These are phyloP conservation scores for Penicillium paxilli DNA, from an alignment of 495 filamentous ascomycete genomes.

Conservation along the genomic window DNA sequence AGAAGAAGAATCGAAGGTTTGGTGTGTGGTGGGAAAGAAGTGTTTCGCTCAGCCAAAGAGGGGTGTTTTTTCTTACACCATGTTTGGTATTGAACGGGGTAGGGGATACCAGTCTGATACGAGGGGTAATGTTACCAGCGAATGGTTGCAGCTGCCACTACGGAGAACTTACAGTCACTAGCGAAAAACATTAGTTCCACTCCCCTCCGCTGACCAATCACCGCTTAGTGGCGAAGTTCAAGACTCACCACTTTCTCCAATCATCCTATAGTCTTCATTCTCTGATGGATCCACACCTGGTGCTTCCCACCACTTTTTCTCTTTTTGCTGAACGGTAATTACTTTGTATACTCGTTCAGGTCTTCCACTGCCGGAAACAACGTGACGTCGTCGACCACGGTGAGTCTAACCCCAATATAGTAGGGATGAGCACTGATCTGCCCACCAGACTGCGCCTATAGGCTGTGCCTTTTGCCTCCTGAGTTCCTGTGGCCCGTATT, in stretches of 20 bases:
- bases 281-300: not conserved
- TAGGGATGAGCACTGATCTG: conserved; percentile 12
- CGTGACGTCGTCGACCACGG: conserved; percentile 29
- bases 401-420: conserved; percentile 2
- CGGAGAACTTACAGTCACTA: too few relatives aligned
- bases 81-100: too few relatives aligned
- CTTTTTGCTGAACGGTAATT: too few relatives aligned
- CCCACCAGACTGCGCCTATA: not conserved
- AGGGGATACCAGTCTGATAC: too few relatives aligned
- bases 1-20: conserved; percentile 8
- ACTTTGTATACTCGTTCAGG: too few relatives aligned
- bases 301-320: not conserved
- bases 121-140: conserved; percentile 13
- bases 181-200: not conserved
- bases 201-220: conserved; percentile 27
- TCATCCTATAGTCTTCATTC: not conserved
- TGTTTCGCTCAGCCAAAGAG: conserved; percentile 18
- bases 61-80: conserved; percentile 20
- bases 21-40: conserved; percentile 25
- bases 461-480: conserved; percentile 1
- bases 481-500: not conserved
- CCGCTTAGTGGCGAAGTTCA: conserved; percentile 27
- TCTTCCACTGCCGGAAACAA: conserved; percentile 3
- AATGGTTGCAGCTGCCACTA: conserved; percentile 3
- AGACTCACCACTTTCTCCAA: conserved; percentile 1